phyloP scores from a whole-genome alignment of 352 stramenopile species.

The Pythium coloratum region DNA sequence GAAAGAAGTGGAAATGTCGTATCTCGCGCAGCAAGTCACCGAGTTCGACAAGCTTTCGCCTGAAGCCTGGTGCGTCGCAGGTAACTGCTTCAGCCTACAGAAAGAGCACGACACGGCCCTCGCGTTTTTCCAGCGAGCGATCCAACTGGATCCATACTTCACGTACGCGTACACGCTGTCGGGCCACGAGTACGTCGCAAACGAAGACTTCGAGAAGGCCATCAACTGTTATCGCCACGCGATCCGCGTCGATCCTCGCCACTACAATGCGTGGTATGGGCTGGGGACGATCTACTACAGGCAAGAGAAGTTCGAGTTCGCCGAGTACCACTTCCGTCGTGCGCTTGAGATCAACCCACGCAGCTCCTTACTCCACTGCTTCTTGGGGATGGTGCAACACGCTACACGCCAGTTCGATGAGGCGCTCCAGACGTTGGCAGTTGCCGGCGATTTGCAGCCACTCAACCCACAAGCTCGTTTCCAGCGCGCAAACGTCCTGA shows the following conservation, averaged over 20 bases:
- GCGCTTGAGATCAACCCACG: constrained; percentile 94
- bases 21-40: constrained; percentile 92
- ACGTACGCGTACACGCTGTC: constrained; percentile 98
- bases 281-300: constrained; percentile 95
- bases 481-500: constrained; percentile 94
- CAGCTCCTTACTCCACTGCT: constrained; percentile 94
- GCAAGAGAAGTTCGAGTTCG: constrained; percentile 97
- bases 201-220: constrained; percentile 98
- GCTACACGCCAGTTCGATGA: constrained; percentile 89
- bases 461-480: constrained; percentile 93
- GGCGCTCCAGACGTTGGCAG: constrained; percentile 87
- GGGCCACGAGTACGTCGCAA: constrained; percentile 97
- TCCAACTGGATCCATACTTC: constrained; percentile 94
- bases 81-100: constrained; percentile 98
- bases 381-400: constrained; percentile 95
- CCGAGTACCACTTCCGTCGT: constrained; percentile 96
- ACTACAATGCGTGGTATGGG: constrained; percentile 94
- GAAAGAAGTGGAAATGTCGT: constrained; percentile 96
- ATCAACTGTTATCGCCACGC: constrained; percentile 95
- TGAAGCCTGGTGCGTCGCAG: constrained; percentile 96
- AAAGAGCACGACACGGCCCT: constrained; percentile 97
- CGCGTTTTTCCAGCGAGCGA: constrained; percentile 94
- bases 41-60: constrained; percentile 93
- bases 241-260: constrained; percentile 90
- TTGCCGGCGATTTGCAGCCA: constrained; percentile 90